Base-by-base conservation (phyloP, 169 alveolate species). In the Toxoplasma gondii region DNA sequence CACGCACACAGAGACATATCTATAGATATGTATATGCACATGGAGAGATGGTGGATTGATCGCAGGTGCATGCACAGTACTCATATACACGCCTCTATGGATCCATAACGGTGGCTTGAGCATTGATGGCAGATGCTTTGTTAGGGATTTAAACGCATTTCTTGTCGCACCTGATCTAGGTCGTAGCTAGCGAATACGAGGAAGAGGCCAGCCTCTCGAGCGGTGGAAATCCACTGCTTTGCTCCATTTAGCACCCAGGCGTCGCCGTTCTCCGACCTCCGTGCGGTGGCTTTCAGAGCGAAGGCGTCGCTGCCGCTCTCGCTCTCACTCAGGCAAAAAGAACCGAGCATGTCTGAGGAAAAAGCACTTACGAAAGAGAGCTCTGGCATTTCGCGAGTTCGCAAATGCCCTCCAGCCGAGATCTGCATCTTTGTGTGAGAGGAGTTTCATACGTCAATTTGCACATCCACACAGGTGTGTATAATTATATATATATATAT, bases 141-240 rank as follows among this genome's bases (percentile, higher is more conserved):
- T n/a, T n/a, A n/a, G n/a, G n/a, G n/a, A n/a, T n/a, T n/a, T n/a
- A n/a, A n/a, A n/a, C n/a, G n/a, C n/a, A n/a, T n/a, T 16, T 19
- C 27, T 24, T 44, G 38, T 17, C 53, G 29, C 29, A 93, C 95
- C 64, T 93, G 34, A 9, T 54, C 86, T 5, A 88, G 84, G 53
- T 45, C 90, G 38, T 43, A 43, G n/a, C 88, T 91, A 38, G 96
- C 96, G 91, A 94, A 78, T 41, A 94, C 82, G 38, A 94, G 45
- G 53, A 94, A 94, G 49, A 94, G 31, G 2, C 96, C 94, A 12
- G 96, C 94, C 44, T 94, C 96, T 29, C 49, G 67, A 22, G 96
- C 80, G 41, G 83, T 94, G 41, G 93, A 90, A 5, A 94, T 91
- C 92, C 93, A 94, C 87, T 80, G 87, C 87, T 94, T 94, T 10